Evolutionary conservation across 495 filamentous ascomycete genomes (phyloP).

Genomic region (Aspergillus saccharolyticus): DNA sequence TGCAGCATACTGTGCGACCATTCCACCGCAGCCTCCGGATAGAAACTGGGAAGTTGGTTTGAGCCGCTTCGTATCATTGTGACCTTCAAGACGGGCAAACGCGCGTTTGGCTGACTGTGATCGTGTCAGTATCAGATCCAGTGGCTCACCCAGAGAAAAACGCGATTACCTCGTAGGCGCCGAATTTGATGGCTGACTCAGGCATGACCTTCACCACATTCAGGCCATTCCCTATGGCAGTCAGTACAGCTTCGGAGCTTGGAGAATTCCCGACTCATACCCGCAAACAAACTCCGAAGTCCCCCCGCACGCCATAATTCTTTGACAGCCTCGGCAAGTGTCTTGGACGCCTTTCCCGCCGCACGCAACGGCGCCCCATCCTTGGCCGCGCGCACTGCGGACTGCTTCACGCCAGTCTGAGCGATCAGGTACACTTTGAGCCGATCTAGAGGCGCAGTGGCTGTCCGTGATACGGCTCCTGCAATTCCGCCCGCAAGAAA

Average conservation of each 20-base stretch:
- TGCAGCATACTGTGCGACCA: constrained; percentile 75
- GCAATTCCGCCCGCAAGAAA: constrained; percentile 92
- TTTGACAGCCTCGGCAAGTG: constrained; percentile 64
- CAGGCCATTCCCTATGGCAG: constrained; percentile 77
- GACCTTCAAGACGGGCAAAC: constrained; percentile 82
- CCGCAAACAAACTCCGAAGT: constrained; percentile 89
- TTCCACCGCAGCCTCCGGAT: constrained; percentile 83
- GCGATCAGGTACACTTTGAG: constrained; percentile 97
- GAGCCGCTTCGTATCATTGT: constrained; percentile 73
- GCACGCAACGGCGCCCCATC: constrained; percentile 63
- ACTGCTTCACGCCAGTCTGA: constrained; percentile 61
- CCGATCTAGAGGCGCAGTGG: constrained; percentile 92
- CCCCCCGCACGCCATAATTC: constrained; percentile 83
- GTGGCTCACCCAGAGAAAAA: neutral
- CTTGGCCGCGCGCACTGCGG: constrained; percentile 62
- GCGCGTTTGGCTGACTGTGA: constrained; percentile 77
- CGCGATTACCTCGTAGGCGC: constrained; percentile 72
- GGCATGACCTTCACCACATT: constrained; percentile 98
- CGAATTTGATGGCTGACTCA: constrained; percentile 95
- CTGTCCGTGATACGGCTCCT: constrained; percentile 85
- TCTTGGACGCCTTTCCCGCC: constrained; percentile 58
- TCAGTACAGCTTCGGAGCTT: constrained; percentile 23
- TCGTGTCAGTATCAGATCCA: constrained; percentile 15
- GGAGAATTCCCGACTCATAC: constrained; percentile 44
- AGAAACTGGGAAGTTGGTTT: constrained; percentile 80